Evolutionary conservation across 2,329 filamentous ascomycete species (phyloP).

Genomic region (Sclerotinia minor): DNA sequence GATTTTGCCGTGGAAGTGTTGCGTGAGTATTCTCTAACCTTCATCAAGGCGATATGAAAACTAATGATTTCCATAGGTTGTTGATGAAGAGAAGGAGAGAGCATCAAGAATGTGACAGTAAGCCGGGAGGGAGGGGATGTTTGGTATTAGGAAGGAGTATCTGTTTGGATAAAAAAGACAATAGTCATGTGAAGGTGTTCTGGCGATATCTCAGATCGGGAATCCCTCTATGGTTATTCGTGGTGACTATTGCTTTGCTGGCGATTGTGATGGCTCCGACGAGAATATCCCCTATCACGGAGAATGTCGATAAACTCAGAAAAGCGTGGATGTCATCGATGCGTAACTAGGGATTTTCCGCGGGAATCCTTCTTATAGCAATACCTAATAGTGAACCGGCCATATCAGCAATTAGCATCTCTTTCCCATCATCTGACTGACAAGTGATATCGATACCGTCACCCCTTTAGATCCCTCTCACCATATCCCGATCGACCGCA

Average conservation of each 20-base stretch:
- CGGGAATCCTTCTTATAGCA: not conserved
- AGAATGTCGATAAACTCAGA: not conserved
- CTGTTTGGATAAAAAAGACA: conserved; percentile 1
- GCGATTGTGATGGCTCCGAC: conserved; percentile 6
- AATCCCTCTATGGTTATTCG: not conserved
- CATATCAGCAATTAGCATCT: not conserved
- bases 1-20: conserved; percentile 61
- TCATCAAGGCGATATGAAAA: not conserved
- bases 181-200: not conserved
- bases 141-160: conserved; percentile 35
- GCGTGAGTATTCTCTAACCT: conserved; percentile 47
- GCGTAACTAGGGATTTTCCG: not conserved
- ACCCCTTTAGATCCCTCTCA: not conserved
- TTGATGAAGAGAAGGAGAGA: conserved; percentile 60
- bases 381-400: not conserved
- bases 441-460: not conserved
- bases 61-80: conserved; percentile 44
- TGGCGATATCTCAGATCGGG: conserved; percentile 4
- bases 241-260: conserved; percentile 8
- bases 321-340: not conserved
- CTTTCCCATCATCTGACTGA: not conserved
- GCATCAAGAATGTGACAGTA: conserved; percentile 58
- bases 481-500: not conserved
- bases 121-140: conserved; percentile 37
- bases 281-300: conserved; percentile 2